Conservation (phyloP, 495 filamentous ascomycete genomes). For the Baudoinia panamericana region DNA sequence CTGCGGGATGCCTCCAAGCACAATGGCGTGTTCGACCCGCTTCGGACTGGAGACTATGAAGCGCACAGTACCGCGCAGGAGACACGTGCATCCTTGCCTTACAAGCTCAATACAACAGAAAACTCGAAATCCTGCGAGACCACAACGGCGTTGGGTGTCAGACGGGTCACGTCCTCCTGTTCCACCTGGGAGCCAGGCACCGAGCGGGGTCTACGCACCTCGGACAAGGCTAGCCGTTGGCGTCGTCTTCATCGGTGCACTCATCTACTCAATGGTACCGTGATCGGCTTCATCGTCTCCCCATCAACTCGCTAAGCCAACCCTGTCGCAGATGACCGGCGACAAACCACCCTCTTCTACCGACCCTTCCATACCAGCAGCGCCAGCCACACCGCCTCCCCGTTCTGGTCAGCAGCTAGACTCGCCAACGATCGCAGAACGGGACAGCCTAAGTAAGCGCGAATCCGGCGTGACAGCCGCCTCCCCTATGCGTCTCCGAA, state of each 20-base stretch:
- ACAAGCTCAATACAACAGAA: neutral
- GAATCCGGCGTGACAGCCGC: constrained; percentile 51
- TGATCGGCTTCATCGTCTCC: neutral
- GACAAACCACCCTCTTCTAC: constrained; percentile 27
- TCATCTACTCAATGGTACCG: constrained; percentile 57
- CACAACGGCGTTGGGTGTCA: constrained; percentile 17
- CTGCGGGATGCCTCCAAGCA: too few relatives aligned
- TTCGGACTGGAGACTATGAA: too few relatives aligned
- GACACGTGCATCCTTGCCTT: neutral
- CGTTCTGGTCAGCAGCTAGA: constrained; percentile 29
- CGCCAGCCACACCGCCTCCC: neutral
- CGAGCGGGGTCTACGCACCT: constrained; percentile 18
- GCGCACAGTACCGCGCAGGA: too few relatives aligned
- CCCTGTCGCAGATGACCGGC: constrained; percentile 18
- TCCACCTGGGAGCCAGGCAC: constrained; percentile 8
- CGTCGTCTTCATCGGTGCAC: constrained; percentile 45
- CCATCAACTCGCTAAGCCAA: constrained; percentile 8
- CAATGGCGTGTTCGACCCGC: too few relatives aligned
- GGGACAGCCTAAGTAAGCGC: constrained; percentile 51
- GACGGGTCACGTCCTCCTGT: constrained; percentile 12
- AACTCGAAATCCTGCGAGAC: too few relatives aligned
- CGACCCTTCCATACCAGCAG: too few relatives aligned
- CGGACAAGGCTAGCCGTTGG: constrained; percentile 44
- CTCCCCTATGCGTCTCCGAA: constrained; percentile 92
- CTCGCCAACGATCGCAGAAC: constrained; percentile 56